Evolutionary conservation across 192 early-diverging fungal genomes (phyloP).

Genomic region (Cetraspora pellucida): DNA sequence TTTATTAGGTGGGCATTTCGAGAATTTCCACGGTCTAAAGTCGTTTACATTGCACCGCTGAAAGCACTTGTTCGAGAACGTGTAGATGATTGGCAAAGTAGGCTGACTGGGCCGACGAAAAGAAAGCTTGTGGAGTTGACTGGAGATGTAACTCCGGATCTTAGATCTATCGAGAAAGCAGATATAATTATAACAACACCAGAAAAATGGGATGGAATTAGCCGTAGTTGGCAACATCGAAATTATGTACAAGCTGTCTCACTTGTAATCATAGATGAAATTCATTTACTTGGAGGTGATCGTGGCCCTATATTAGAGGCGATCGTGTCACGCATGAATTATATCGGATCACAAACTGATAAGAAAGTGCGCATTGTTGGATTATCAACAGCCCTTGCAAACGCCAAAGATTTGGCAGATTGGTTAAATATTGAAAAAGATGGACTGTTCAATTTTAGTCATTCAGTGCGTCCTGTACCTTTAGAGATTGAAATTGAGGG

Average conservation of each 20-base stretch:
- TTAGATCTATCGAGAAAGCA: slow-evolving; percentile 78
- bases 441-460: slow-evolving; percentile 96
- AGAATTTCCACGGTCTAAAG: slow-evolving; percentile 76
- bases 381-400: slow-evolving; percentile 94
- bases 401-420: slow-evolving; percentile 92
- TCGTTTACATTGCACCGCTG: slow-evolving; percentile 97
- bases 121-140: slow-evolving; percentile 92
- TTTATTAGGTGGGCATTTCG: slow-evolving; percentile 67
- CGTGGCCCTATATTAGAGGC: slow-evolving; percentile 97
- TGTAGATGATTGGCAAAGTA: slow-evolving; percentile 82
- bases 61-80: slow-evolving; percentile 97
- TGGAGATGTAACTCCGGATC: slow-evolving; percentile 93
- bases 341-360: slow-evolving; percentile 81
- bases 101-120: slow-evolving; percentile 71
- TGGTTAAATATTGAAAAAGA: slow-evolving; percentile 90
- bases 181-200: slow-evolving; percentile 99
- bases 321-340: slow-evolving; percentile 98
- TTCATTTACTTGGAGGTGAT: slow-evolving; percentile 95
- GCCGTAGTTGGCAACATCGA: slow-evolving; percentile 88
- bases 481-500: slow-evolving; percentile 98
- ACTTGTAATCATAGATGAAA: slow-evolving; percentile 97
- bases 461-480: slow-evolving; percentile 96
- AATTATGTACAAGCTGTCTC: slow-evolving; percentile 87
- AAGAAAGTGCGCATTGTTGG: slow-evolving; percentile 89
- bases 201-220: slow-evolving; percentile 98